Evolutionary conservation across 495 filamentous ascomycete genomes (phyloP), one percentile per base, ranked within the genome.

Genomic region (Podospora pseudoanserina): DNA sequence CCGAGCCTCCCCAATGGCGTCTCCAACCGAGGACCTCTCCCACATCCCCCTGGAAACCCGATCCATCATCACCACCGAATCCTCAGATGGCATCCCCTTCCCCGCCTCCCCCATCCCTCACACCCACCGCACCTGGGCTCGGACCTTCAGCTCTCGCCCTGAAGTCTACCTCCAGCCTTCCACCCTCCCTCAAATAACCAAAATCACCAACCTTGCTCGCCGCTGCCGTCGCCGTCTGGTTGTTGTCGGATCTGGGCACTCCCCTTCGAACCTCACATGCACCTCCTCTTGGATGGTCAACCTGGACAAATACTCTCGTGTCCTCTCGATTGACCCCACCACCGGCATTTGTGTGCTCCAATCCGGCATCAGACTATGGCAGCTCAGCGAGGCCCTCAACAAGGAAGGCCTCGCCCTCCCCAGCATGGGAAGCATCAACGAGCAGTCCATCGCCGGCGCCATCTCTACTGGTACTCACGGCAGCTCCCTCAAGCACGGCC

Each of bases 241-340:
- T 18, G 89, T 89, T 26, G 90, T 91, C 28, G 95, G 95, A 39
- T 93, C 89, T 65, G 92, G 88, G 62, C 95, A 99, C 79, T 97
- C 94, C 54, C 95, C 95, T 19, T 94, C 89, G 70, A 91, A 95
- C 71, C 78, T 99, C 56, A 98, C 95, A 27, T 97, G 93, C 79
- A 97, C 94, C 27, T 95, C 92, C 0, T 89, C 90, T 18, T 99
- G 95, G 95, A 88, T 97, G 73, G 84, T 98, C 69, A 98, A 97
- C 73, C 88, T 99, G 16, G 94, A 98, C 81, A 80, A 87, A 71
- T 94, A 90, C 83, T 88, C 86, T 77, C 82, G 84, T 34, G 86
- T 97, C 53, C 71, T 96, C 58, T 79, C 86, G 15, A 81, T 96
- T 60, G 87, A 94, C 68, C 77, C 75, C 44, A 81, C 84, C 20